Evolutionary conservation across 805 yeast genomes (phyloP), one percentile per base, ranked within the genome.

Genomic region (Teunomyces stri): DNA sequence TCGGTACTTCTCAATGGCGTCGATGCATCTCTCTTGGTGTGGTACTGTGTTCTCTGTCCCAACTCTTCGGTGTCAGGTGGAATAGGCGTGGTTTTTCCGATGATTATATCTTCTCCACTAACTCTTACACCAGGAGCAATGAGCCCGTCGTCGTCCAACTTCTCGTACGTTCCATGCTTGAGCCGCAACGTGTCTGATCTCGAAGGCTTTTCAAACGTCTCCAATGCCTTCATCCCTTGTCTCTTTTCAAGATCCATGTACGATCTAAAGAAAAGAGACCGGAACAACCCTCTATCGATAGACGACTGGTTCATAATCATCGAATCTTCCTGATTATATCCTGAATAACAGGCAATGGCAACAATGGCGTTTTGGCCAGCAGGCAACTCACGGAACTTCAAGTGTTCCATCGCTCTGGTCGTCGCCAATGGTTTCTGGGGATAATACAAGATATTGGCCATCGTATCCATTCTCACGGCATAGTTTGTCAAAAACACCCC

Each of bases 351-450:
- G 38, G 96, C 82, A 78, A 94, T 94, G 25, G 99, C 99, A 41
- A 94, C 99, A 69, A 94, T 84, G 22, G 99, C 99, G 65, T 94
- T 94, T 75, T 94, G 99, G 50, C 99, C 99, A 50, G 99, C 99
- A 33, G 99, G 99, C 53, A 94, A 78, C 70, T 94, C 99, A 75
- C 99, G 82, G 75, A 94, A 94, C 72, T 94, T 92, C 74, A 94
- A 78, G 65, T 85, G 88, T 70, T 94, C 99, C 99, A 94, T 94
- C 1, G 98, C 83, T 70, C 97, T 85, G 16, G 99, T 94, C 27
- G 97, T 94, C 43, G 98, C 99, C 65, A 94, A 75, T 12, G 99
- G 99, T 68, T 94, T 94, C 66, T 94, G 99, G 35, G 99, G 99
- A 64, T 94, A 94, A 65, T 94, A 94, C 57, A 94, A 77, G 59